phyloP scores from a whole-genome alignment of 768 basidiomycete genomes.

The Podaxis sp. region DNA sequence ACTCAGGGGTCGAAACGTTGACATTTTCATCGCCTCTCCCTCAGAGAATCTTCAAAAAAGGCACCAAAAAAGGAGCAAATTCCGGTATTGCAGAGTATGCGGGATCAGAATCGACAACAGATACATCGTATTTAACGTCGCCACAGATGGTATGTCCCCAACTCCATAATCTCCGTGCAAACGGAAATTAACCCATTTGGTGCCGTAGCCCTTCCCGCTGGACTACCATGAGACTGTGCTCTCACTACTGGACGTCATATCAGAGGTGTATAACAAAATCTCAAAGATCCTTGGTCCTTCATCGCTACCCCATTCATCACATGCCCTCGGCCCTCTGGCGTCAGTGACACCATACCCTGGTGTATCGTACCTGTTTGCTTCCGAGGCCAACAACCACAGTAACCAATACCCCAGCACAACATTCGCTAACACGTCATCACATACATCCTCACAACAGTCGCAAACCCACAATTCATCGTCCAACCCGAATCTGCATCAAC shows the following conservation, averaged over 20 bases:
- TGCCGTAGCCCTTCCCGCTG: slow-evolving; percentile 75
- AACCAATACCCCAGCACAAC: slow-evolving; percentile 10
- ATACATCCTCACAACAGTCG: slow-evolving; percentile 19
- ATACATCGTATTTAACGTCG: slow-evolving; percentile 67
- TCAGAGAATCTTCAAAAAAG: slow-evolving; percentile 63
- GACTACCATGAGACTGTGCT: slow-evolving; percentile 90
- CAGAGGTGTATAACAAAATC: slow-evolving; percentile 88
- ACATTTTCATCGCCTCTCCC: slow-evolving; percentile 13
- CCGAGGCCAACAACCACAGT: slow-evolving; percentile 28
- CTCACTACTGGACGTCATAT: slow-evolving; percentile 85
- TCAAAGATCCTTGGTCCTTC: slow-evolving; percentile 81
- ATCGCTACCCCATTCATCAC: slow-evolving; percentile 62
- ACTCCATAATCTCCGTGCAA: background rate
- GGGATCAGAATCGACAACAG: slow-evolving; percentile 52
- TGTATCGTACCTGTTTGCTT: slow-evolving; percentile 75
- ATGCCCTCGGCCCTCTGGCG: slow-evolving; percentile 79
- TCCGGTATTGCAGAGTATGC: slow-evolving; percentile 61
- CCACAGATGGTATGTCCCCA: slow-evolving; percentile 68
- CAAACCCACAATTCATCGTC: slow-evolving; percentile 34
- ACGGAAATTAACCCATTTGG: slow-evolving; percentile 12
- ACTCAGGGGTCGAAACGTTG: background rate
- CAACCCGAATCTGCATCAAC: slow-evolving; percentile 37
- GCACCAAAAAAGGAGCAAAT: slow-evolving; percentile 46
- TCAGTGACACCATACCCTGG: slow-evolving; percentile 78
- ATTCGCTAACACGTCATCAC: slow-evolving; percentile 17